Evolutionary conservation across 2,329 filamentous ascomycete species (phyloP).

Genomic region (Pseudophaeomoniella oleicola): DNA sequence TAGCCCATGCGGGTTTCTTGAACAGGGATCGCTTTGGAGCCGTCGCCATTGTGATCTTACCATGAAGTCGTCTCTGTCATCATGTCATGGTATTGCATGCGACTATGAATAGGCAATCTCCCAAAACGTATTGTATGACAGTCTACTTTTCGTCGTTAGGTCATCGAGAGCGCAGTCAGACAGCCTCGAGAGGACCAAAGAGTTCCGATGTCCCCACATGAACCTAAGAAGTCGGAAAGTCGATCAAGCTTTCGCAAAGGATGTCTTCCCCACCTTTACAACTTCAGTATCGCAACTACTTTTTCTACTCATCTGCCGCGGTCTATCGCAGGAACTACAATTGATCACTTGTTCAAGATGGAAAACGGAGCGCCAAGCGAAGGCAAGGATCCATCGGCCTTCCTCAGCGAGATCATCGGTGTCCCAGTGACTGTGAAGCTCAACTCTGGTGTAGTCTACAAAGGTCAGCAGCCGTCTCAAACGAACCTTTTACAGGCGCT

Average conservation of each 20-base stretch:
- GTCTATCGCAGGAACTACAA: too few relatives aligned
- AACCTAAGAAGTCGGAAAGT: too few relatives aligned
- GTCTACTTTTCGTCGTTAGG: not conserved
- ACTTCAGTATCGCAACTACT: too few relatives aligned
- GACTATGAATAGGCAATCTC: not conserved
- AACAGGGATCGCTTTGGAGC: slow-evolving; percentile 34
- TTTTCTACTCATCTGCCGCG: too few relatives aligned
- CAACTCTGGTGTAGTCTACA: slow-evolving; percentile 97
- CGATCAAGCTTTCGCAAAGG: too few relatives aligned
- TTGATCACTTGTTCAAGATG: too few relatives aligned
- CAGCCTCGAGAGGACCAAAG: slow-evolving; percentile 22
- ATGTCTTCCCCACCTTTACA: too few relatives aligned
- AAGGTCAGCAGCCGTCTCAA: slow-evolving; percentile 44
- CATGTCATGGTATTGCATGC: slow-evolving; percentile 2
- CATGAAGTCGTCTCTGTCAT: slow-evolving; percentile 2
- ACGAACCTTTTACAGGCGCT: not conserved
- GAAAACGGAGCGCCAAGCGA: slow-evolving; percentile 58
- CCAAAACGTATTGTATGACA: too few relatives aligned
- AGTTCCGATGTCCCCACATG: too few relatives aligned
- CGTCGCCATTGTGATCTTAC: not conserved
- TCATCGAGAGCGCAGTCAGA: slow-evolving; percentile 3
- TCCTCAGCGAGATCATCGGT: slow-evolving; percentile 87
- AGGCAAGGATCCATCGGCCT: slow-evolving; percentile 83
- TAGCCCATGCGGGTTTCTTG: slow-evolving; percentile 38
- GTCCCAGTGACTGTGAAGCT: slow-evolving; percentile 91